These are phyloP conservation scores for Arxiozyma heterogenica DNA, from an alignment of 1,139 yeast species.

Conservation along the genomic window DNA sequence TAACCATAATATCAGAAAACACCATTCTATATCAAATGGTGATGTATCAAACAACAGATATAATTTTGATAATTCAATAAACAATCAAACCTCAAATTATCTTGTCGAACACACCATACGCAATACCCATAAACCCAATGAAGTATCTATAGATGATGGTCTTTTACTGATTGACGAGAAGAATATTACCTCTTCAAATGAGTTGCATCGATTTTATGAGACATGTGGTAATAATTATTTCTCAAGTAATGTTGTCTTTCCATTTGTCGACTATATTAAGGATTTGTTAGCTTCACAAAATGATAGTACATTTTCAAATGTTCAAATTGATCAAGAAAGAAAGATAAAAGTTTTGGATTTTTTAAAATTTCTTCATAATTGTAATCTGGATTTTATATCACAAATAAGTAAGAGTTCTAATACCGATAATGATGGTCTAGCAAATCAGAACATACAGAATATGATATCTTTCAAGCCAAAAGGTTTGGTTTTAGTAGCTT, in stretches of 20 bases:
- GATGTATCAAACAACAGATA: not conserved
- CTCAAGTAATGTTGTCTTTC: slow-evolving; percentile 20
- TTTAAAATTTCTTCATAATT: slow-evolving; percentile 18
- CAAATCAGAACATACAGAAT: not conserved
- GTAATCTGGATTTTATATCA: slow-evolving; percentile 11
- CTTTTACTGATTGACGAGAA: slow-evolving; percentile 17
- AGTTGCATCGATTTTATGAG: slow-evolving; percentile 21
- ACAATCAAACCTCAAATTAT: too few species aligned
- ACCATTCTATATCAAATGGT: not conserved
- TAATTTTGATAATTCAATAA: too few species aligned
- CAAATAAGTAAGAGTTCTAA: not conserved
- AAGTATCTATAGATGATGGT: slow-evolving; percentile 14
- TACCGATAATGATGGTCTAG: not conserved
- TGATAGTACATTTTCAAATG: not conserved
- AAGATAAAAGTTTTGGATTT: slow-evolving; percentile 6
- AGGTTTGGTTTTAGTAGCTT: slow-evolving; percentile 60
- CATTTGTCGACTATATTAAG: slow-evolving; percentile 24
- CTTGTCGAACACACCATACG: too few species aligned
- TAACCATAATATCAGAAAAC: not conserved
- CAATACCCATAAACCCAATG: not conserved
- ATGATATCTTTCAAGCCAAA: slow-evolving; percentile 11
- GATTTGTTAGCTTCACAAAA: slow-evolving; percentile 1
- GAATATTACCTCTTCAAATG: slow-evolving; percentile 20
- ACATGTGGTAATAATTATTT: slow-evolving; percentile 26
- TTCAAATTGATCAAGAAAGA: slow-evolving; percentile 1